phyloP scores from a whole-genome alignment of 2,329 filamentous ascomycete genomes.

The Hypocreales sp. region DNA sequence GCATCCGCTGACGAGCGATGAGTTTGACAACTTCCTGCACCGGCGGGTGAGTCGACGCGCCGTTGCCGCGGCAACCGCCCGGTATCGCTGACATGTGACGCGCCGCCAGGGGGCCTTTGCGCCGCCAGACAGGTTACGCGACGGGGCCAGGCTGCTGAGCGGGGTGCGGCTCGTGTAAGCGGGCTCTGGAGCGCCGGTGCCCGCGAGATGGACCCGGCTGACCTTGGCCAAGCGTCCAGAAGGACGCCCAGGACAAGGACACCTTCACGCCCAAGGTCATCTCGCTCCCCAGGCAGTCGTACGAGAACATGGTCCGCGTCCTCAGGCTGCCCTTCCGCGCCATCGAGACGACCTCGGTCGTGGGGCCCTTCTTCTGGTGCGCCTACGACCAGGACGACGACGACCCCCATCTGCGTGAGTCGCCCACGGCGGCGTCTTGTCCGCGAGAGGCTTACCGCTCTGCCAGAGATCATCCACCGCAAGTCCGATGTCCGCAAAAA shows the following conservation, averaged over 20 bases:
- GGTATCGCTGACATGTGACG: too few species aligned
- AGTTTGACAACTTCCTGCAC: slow-evolving; percentile 42
- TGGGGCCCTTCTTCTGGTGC: slow-evolving; percentile 50
- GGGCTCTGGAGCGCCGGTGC: not conserved
- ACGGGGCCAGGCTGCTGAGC: slow-evolving; percentile 28
- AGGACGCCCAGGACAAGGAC: slow-evolving; percentile 37
- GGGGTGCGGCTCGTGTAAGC: slow-evolving; percentile 41
- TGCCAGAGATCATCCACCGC: slow-evolving; percentile 43
- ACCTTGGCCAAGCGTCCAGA: slow-evolving; percentile 45
- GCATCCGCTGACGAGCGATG: slow-evolving; percentile 33
- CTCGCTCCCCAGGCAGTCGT: slow-evolving; percentile 32
- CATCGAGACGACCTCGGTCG: slow-evolving; percentile 42
- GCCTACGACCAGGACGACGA: slow-evolving; percentile 39
- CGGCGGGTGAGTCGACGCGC: slow-evolving; percentile 23
- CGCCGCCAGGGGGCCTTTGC: slow-evolving; percentile 34
- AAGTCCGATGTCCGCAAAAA: slow-evolving; percentile 53
- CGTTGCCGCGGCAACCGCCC: too few species aligned
- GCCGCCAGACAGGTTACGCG: slow-evolving; percentile 23
- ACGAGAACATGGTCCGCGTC: slow-evolving; percentile 38
- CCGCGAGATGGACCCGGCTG: too few species aligned
- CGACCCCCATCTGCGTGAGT: slow-evolving; percentile 39
- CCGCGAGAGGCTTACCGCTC: not conserved
- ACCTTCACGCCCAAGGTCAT: slow-evolving; percentile 42
- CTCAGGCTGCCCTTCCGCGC: slow-evolving; percentile 38
- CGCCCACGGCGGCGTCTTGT: not conserved